A percentile compares a stretch with the other conserved stretches of the same genome.
Conservation (phyloP, 768 basidiomycete species). For the Boletus rubescentipes region DNA sequence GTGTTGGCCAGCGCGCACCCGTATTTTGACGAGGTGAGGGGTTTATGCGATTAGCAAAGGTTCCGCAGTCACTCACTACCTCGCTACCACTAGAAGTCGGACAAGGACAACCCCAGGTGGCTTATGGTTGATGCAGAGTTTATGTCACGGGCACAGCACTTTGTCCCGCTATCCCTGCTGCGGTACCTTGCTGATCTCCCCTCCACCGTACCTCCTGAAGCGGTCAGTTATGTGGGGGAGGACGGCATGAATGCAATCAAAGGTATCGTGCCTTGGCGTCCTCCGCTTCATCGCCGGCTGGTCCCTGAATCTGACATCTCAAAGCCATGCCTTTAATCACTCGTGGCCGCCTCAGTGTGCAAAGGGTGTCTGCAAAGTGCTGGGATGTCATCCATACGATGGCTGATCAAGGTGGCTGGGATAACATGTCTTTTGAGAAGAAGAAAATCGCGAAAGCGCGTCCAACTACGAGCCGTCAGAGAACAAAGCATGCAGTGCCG, state of each 20-base stretch:
- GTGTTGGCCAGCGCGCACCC: constrained; percentile 58
- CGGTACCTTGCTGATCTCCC: constrained; percentile 54
- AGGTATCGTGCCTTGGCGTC: constrained; percentile 39
- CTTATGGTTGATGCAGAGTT: constrained; percentile 89
- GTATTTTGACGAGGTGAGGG: constrained; percentile 69
- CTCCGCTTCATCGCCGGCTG: background rate
- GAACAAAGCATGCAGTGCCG: background rate
- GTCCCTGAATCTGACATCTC: constrained; percentile 12
- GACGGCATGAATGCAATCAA: constrained; percentile 62
- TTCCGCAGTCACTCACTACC: background rate
- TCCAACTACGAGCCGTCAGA: background rate
- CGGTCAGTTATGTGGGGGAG: constrained; percentile 65
- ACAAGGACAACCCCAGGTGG: constrained; percentile 78
- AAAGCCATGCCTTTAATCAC: constrained; percentile 78
- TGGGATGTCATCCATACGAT: constrained; percentile 62
- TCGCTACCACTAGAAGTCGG: constrained; percentile 60
- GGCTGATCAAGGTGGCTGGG: constrained; percentile 80
- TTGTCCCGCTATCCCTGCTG: constrained; percentile 76
- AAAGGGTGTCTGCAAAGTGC: constrained; percentile 65
- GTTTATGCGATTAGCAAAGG: background rate
- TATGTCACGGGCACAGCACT: constrained; percentile 59
- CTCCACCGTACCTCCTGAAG: constrained; percentile 42
- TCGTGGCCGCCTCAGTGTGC: constrained; percentile 84
- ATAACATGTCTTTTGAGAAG: constrained; percentile 43
- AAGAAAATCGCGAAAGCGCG: constrained; percentile 27